Conservation (phyloP, 352 stramenopile species). For the Phytophthora citrophthora region DNA sequence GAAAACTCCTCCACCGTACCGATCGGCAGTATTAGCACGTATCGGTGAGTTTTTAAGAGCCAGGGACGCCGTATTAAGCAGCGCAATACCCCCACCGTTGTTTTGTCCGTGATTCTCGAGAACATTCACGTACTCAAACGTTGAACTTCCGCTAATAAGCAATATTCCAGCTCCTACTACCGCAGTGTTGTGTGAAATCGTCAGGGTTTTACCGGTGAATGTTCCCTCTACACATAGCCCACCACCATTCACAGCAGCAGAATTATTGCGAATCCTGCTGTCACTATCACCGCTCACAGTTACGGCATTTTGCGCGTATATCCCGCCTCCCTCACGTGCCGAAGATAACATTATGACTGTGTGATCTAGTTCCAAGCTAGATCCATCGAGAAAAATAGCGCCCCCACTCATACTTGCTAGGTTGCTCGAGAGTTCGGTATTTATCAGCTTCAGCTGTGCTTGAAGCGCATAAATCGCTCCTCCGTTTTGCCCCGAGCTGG, state of each 20-base stretch:
- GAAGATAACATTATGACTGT: slow-evolving; percentile 19
- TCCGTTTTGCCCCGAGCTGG: slow-evolving; percentile 22
- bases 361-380: slow-evolving; percentile 19
- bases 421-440: slow-evolving; percentile 24
- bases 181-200: slow-evolving; percentile 38
- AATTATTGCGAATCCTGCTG: slow-evolving; percentile 33
- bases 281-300: slow-evolving; percentile 20
- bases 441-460: slow-evolving; percentile 33
- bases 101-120: slow-evolving; percentile 30
- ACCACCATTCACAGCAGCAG: slow-evolving; percentile 31
- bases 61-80: slow-evolving; percentile 35
- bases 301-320: slow-evolving; percentile 34
- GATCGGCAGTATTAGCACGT: slow-evolving; percentile 31
- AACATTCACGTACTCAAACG: slow-evolving; percentile 18
- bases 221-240: slow-evolving; percentile 25
- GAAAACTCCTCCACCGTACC: slow-evolving; percentile 53
- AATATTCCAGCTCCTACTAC: slow-evolving; percentile 41
- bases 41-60: slow-evolving; percentile 18
- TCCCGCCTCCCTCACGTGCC: slow-evolving; percentile 33
- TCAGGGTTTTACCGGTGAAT: slow-evolving; percentile 5
- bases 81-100: slow-evolving; percentile 58
- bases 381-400: slow-evolving; percentile 37
- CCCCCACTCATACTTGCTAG: slow-evolving; percentile 32
- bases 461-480: slow-evolving; percentile 39
- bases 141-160: slow-evolving; percentile 24